Percentiles rank a stretch among this genome's conserved stretches.
Evolutionary conservation across 345 rosid species (phyloP).

Genomic region (Anacardium occidentale): DNA sequence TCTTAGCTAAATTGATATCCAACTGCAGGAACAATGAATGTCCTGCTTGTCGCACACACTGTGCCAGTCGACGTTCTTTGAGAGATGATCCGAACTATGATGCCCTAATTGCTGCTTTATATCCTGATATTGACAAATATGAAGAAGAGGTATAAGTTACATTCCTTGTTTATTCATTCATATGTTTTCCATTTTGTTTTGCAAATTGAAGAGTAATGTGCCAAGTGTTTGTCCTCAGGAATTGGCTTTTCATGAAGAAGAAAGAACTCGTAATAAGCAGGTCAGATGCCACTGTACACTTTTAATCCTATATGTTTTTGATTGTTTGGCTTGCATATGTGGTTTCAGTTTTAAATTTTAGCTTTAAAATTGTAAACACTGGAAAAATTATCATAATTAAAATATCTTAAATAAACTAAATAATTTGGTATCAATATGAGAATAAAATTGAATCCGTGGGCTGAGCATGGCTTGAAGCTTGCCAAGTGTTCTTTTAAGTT

Average conservation of each 20-base stretch:
- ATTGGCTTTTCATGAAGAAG: constrained; percentile 82
- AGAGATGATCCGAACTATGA: constrained; percentile 95
- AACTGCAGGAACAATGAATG: constrained; percentile 89
- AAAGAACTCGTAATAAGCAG: constrained; percentile 82
- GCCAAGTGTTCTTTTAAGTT: constrained; percentile 1
- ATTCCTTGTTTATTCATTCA: constrained; percentile 3
- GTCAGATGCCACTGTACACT: constrained; percentile 33
- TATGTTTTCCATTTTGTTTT: constrained; percentile 16
- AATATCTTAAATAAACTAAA: neutral
- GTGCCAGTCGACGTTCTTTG: constrained; percentile 93
- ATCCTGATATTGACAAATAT: constrained; percentile 73
- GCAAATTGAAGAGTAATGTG: constrained; percentile 13
- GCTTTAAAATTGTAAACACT: constrained; percentile 5
- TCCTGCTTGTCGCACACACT: constrained; percentile 97
- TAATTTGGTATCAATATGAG: neutral
- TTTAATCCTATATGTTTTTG: constrained; percentile 10
- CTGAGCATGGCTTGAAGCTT: constrained; percentile 6
- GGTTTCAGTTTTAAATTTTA: neutral
- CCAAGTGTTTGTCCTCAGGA: constrained; percentile 49
- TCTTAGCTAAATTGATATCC: constrained; percentile 17
- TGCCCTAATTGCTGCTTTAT: constrained; percentile 76
- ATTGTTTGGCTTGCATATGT: constrained; percentile 12
- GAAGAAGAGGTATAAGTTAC: constrained; percentile 66
- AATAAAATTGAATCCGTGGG: neutral
- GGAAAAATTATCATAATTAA: constrained; percentile 11